Conservation (phyloP, 2,329 filamentous ascomycete genomes). For the Cucurbitaria berberidis region DNA sequence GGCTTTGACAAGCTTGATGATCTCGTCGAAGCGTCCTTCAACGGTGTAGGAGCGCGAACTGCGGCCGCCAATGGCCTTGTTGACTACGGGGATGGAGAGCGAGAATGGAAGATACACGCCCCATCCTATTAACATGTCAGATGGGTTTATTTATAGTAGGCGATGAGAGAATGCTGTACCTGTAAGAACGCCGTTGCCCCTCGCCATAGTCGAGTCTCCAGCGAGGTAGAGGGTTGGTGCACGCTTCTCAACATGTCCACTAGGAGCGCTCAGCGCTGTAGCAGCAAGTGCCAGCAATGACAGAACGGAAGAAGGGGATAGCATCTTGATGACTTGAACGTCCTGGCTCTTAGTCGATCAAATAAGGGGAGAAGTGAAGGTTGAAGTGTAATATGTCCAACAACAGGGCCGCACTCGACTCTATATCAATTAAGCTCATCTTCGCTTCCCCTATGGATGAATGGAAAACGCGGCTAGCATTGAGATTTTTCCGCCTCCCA, state of each 20-base stretch:
- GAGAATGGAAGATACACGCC: slow-evolving; percentile 65
- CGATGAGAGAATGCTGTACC: slow-evolving; percentile 32
- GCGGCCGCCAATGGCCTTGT: slow-evolving; percentile 70
- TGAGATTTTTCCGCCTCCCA: neutral
- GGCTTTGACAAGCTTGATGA: slow-evolving; percentile 59
- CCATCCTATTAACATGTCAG: slow-evolving; percentile 59
- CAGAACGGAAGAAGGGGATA: slow-evolving; percentile 24
- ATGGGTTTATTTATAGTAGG: neutral
- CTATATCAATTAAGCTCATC: slow-evolving; percentile 1
- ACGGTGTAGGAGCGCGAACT: slow-evolving; percentile 70
- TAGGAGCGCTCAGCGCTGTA: slow-evolving; percentile 31
- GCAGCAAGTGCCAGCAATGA: slow-evolving; percentile 28
- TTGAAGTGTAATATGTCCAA: neutral
- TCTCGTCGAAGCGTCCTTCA: slow-evolving; percentile 67
- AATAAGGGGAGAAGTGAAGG: neutral
- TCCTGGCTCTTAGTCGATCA: neutral
- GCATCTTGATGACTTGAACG: slow-evolving; percentile 15
- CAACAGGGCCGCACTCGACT: neutral
- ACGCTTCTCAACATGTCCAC: slow-evolving; percentile 29
- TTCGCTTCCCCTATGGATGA: slow-evolving; percentile 4
- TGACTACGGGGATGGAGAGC: slow-evolving; percentile 60
- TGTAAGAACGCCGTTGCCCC: slow-evolving; percentile 52
- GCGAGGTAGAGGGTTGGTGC: slow-evolving; percentile 60
- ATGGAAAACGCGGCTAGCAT: neutral
- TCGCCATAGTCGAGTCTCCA: slow-evolving; percentile 68